Evolutionary conservation across 768 basidiomycete species (phyloP).

Genomic region (Collybiopsis confluens): DNA sequence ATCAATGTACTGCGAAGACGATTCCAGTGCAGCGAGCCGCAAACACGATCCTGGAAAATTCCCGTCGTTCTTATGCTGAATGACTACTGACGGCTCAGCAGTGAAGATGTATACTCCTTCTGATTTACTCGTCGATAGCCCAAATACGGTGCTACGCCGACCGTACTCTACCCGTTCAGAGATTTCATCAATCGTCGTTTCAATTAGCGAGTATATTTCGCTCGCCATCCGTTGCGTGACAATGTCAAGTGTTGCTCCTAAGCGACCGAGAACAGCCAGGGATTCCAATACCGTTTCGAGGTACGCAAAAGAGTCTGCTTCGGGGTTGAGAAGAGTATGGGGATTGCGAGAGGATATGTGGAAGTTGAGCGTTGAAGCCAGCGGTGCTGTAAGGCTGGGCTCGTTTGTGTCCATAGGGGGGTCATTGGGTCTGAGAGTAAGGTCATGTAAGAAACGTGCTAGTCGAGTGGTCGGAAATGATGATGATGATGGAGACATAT

Average conservation of each 20-base stretch:
- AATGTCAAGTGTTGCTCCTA: constrained; percentile 79
- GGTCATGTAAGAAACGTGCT: constrained; percentile 56
- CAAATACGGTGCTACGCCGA: constrained; percentile 40
- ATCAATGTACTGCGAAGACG: constrained; percentile 65
- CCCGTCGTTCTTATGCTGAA: constrained; percentile 24
- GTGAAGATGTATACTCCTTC: constrained; percentile 54
- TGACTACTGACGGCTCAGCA: constrained; percentile 19
- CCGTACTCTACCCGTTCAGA: constrained; percentile 85
- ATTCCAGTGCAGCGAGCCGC: constrained; percentile 70
- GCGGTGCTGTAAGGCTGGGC: constrained; percentile 13
- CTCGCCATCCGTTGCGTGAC: constrained; percentile 76
- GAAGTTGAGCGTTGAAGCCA: not conserved
- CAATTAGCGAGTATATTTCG: constrained; percentile 84
- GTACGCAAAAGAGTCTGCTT: constrained; percentile 89
- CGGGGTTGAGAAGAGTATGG: constrained; percentile 54
- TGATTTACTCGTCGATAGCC: constrained; percentile 32
- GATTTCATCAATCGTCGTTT: constrained; percentile 85
- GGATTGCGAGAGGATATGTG: not conserved
- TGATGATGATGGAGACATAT: constrained; percentile 36
- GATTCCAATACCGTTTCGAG: constrained; percentile 92
- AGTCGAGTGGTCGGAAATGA: constrained; percentile 45
- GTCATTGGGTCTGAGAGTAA: constrained; percentile 73
- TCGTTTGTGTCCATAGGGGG: constrained; percentile 64
- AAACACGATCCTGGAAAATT: constrained; percentile 49
- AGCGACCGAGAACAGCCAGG: constrained; percentile 84